Percentiles rank a stretch among this genome's conserved stretches.
phyloP scores from a whole-genome alignment of 495 filamentous ascomycete genomes.

The Aspergillus coremiiformis region DNA sequence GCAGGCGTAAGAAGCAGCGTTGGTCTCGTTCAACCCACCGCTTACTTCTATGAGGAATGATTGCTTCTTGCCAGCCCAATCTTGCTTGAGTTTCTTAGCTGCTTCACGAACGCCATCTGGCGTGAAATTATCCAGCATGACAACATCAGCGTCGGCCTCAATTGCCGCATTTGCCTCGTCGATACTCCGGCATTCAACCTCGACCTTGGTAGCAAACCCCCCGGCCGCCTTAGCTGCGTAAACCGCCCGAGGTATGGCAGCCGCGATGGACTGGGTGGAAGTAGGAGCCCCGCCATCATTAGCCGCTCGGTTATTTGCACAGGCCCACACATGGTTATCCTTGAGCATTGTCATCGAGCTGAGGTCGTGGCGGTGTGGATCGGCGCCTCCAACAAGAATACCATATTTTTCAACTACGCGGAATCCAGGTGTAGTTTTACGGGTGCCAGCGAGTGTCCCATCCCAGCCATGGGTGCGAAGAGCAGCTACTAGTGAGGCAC shows the following conservation, averaged over 20 bases:
- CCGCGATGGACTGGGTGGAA: conserved; percentile 30
- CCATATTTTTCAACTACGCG: conserved; percentile 96
- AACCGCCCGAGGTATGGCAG: conserved; percentile 77
- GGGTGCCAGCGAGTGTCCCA: conserved; percentile 84
- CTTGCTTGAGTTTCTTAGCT: conserved; percentile 63
- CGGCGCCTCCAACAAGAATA: conserved; percentile 86
- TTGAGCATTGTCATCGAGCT: conserved; percentile 97
- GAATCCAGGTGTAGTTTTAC: conserved; percentile 96
- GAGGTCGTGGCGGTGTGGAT: conserved; percentile 86
- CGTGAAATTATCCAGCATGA: conserved; percentile 96
- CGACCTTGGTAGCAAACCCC: conserved; percentile 87
- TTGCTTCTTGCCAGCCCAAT: conserved; percentile 56
- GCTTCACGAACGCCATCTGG: conserved; percentile 65
- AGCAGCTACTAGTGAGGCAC: conserved; percentile 40
- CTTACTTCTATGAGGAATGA: conserved; percentile 82
- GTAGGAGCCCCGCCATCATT: conserved; percentile 13
- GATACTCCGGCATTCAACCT: conserved; percentile 88
- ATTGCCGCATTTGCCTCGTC: conserved; percentile 87
- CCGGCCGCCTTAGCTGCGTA: conserved; percentile 73
- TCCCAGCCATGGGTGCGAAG: conserved; percentile 60
- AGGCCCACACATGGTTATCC: conserved; percentile 94
- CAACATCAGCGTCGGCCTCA: conserved; percentile 80
- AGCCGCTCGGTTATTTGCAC: conserved; percentile 42
- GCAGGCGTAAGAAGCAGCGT: conserved; percentile 72
- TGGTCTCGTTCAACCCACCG: conserved; percentile 79